phyloP scores from a whole-genome alignment of 2,329 filamentous ascomycete species.

The Monosporascus sp. region DNA sequence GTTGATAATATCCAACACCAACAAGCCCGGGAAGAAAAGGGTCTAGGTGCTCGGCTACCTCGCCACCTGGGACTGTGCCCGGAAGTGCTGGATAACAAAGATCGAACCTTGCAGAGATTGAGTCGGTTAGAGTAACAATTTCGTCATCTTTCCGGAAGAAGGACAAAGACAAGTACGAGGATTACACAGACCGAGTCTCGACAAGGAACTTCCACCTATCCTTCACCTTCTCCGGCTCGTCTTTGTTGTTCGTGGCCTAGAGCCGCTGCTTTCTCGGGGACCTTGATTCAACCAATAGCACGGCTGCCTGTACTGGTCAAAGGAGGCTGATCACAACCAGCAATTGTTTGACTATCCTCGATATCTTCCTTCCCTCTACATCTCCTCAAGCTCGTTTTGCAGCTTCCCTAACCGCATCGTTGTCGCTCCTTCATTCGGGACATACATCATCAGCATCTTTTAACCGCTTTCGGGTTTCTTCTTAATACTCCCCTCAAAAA shows the following conservation, averaged over 20 bases:
- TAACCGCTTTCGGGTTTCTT: not conserved
- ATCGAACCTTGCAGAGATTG: not conserved
- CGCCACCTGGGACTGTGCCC: too few relatives aligned
- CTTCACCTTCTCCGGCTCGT: not conserved
- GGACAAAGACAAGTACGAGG: not conserved
- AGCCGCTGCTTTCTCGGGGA: not conserved
- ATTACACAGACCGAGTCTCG: not conserved
- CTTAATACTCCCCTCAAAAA: slow-evolving; percentile 16
- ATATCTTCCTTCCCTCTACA: not conserved
- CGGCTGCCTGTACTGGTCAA: not conserved
- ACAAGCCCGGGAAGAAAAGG: not conserved
- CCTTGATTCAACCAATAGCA: not conserved
- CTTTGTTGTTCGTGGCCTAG: not conserved
- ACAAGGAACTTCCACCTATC: not conserved
- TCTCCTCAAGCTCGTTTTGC: not conserved
- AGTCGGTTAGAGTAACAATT: not conserved
- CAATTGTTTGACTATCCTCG: not conserved
- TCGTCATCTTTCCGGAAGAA: not conserved
- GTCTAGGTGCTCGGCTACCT: not conserved
- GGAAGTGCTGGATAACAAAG: not conserved
- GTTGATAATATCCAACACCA: not conserved
- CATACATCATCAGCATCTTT: not conserved
- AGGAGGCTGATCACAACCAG: not conserved
- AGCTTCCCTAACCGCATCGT: not conserved
- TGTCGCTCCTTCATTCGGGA: not conserved